These are phyloP conservation scores for Pythium graminicola DNA, from an alignment of 352 stramenopile species.

Conservation along the genomic window DNA sequence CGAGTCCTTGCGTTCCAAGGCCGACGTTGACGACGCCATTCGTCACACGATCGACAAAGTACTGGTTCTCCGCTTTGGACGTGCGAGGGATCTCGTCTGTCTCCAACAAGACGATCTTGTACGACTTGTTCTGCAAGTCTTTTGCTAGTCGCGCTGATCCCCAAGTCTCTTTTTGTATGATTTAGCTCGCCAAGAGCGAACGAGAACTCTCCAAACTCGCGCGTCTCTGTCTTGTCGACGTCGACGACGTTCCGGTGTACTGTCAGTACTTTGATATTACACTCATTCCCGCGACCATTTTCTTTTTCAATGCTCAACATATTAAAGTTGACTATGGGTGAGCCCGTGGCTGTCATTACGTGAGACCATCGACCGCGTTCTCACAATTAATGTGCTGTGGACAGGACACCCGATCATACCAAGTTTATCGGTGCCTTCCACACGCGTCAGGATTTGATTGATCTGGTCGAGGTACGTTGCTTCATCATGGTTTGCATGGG, in stretches of 20 bases:
- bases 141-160: background rate
- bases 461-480: constrained; percentile 80
- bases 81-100: constrained; percentile 54
- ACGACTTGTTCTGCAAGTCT: no score
- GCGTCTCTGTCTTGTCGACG: constrained; percentile 64
- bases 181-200: constrained; percentile 68
- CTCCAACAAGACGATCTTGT: constrained; percentile 84
- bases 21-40: constrained; percentile 70
- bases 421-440: constrained; percentile 85
- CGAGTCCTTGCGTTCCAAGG: constrained; percentile 54
- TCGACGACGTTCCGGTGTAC: constrained; percentile 67
- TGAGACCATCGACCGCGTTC: no score
- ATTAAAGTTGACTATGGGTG: constrained; percentile 88
- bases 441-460: constrained; percentile 74
- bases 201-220: constrained; percentile 77
- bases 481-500: no score
- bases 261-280: constrained; percentile 87
- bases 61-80: constrained; percentile 74
- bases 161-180: background rate
- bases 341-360: no score
- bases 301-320: constrained; percentile 86
- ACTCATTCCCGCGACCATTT: constrained; percentile 79
- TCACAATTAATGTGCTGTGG: no score
- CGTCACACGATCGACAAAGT: constrained; percentile 74
- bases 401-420: constrained; percentile 81